Percentiles rank a stretch among this genome's conserved stretches.
phyloP scores from a whole-genome alignment of 345 rosid species.

The Citrus medica region DNA sequence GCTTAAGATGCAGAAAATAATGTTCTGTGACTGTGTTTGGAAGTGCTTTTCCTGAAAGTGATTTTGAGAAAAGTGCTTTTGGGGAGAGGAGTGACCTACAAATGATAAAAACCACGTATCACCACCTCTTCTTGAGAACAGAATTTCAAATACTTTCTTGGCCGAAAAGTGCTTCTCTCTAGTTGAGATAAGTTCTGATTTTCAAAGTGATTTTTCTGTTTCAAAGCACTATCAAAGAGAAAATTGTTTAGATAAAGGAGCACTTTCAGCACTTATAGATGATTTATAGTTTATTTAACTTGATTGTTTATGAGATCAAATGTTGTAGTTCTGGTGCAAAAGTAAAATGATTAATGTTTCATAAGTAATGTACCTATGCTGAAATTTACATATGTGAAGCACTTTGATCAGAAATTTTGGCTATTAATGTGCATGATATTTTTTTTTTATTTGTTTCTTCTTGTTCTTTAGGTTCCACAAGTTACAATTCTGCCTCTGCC shows the following conservation, averaged over 20 bases:
- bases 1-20: neutral
- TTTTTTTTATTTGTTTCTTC: neutral
- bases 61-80: neutral
- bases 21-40: neutral
- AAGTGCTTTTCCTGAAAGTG: neutral
- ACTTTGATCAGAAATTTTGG: neutral
- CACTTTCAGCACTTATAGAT: neutral
- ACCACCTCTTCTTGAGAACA: neutral
- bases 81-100: neutral
- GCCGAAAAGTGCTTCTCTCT: neutral
- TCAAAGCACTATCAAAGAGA: neutral
- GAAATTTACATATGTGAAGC: neutral
- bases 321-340: neutral
- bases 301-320: neutral
- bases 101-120: neutral
- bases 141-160: neutral
- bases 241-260: neutral
- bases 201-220: neutral
- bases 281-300: neutral
- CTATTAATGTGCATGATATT: neutral
- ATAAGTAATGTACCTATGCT: neutral
- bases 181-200: neutral
- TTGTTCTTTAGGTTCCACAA: neutral
- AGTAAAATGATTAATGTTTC: neutral
- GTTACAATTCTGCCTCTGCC: neutral